Conservation (phyloP, 192 early-diverging fungal genomes). For the Chytriomyces sp. region DNA sequence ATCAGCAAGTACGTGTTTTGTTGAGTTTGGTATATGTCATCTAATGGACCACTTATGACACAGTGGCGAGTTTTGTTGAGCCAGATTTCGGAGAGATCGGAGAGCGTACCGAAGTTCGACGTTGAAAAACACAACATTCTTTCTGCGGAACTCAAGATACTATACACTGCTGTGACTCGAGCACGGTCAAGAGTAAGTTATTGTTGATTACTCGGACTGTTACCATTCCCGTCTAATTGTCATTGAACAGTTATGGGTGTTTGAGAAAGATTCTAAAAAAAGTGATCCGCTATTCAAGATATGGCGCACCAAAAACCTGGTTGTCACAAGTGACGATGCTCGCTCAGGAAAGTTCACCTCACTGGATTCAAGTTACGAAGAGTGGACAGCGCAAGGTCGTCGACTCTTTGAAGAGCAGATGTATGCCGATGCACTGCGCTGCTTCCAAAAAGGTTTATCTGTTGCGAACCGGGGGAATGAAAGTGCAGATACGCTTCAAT, state of each 20-base stretch:
- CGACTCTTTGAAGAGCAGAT: conserved; percentile 22
- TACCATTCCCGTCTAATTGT: background rate
- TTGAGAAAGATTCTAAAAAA: conserved; percentile 7
- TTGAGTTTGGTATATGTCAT: background rate
- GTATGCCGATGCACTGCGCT: conserved; percentile 25
- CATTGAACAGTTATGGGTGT: conserved; percentile 26
- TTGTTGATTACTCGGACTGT: background rate
- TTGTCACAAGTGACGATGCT: conserved; percentile 25
- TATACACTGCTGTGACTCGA: conserved; percentile 37
- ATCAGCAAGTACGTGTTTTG: background rate
- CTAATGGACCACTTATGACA: background rate
- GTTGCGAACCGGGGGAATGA: background rate
- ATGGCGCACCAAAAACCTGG: conserved; percentile 19
- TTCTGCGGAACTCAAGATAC: conserved; percentile 33
- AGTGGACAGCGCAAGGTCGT: conserved; percentile 32
- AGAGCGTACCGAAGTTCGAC: conserved; percentile 13
- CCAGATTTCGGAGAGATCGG: background rate
- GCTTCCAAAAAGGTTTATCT: conserved; percentile 14
- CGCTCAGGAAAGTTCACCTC: conserved; percentile 33
- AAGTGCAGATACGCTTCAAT: conserved; percentile 22
- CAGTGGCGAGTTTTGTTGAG: conserved; percentile 27
- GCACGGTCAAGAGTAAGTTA: conserved; percentile 15
- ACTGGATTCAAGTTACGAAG: conserved; percentile 11
- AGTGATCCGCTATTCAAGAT: conserved; percentile 30
- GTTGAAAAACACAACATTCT: conserved; percentile 36